A percentile compares a stretch with the other conserved stretches of the same genome.
Conservation (phyloP, 2,329 filamentous ascomycete genomes). For the Paecilomyces niveus region DNA sequence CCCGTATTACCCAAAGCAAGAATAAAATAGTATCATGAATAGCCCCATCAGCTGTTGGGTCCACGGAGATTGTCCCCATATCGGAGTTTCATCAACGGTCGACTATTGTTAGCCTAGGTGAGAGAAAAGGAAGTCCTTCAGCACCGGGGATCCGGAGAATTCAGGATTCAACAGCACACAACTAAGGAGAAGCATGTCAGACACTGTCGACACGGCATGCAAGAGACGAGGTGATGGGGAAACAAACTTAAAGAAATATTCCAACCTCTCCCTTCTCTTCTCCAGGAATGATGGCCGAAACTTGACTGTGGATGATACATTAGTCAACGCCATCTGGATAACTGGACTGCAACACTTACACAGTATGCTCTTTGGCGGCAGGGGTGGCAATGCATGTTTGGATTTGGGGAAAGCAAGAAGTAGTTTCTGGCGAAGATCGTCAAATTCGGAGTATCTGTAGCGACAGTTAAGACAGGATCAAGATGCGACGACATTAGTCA, state of each 20-base stretch:
- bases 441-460: constrained; percentile 81
- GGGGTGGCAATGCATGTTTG: constrained; percentile 72
- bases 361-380: constrained; percentile 87
- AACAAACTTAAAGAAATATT: constrained; percentile 87
- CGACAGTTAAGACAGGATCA: constrained; percentile 12
- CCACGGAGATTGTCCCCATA: no score
- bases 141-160: constrained; percentile 81
- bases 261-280: constrained; percentile 69
- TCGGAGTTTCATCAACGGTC: no score
- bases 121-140: constrained; percentile 80
- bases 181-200: constrained; percentile 39
- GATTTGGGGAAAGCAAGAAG: constrained; percentile 77
- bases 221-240: neutral
- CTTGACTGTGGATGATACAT: constrained; percentile 36
- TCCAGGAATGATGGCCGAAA: constrained; percentile 83
- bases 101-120: neutral
- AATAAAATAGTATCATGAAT: neutral
- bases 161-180: constrained; percentile 90
- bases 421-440: constrained; percentile 67
- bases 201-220: no score
- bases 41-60: neutral
- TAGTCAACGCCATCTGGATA: neutral
- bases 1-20: neutral
- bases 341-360: constrained; percentile 46
- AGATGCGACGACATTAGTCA: neutral